A percentile compares a stretch with the other conserved stretches of the same genome.
These are phyloP conservation scores for Quercus tomentella DNA, from an alignment of 331 rosid genomes.

Conservation along the genomic window DNA sequence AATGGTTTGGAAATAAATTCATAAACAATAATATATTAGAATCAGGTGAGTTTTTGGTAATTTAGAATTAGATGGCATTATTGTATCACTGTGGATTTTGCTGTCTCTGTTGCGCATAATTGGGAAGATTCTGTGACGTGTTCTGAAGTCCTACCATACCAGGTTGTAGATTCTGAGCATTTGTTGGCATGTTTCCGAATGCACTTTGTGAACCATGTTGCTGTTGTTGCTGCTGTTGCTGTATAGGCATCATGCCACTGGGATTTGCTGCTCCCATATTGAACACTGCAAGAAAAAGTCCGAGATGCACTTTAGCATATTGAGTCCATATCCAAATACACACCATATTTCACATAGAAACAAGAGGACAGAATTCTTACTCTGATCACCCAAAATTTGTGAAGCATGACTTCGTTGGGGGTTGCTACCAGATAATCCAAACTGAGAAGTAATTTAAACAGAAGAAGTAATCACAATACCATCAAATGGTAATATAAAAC, in stretches of 20 bases:
- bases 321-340: not conserved
- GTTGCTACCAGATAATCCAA: slow-evolving; percentile 69
- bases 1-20: slow-evolving; percentile 3
- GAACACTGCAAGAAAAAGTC: slow-evolving; percentile 58
- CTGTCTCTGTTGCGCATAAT: slow-evolving; percentile 85
- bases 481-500: not conserved
- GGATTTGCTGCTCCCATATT: slow-evolving; percentile 79
- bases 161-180: slow-evolving; percentile 79
- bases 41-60: not conserved
- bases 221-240: slow-evolving; percentile 41
- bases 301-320: slow-evolving; percentile 15
- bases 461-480: slow-evolving; percentile 8
- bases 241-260: slow-evolving; percentile 70
- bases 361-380: slow-evolving; percentile 43
- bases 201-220: slow-evolving; percentile 67
- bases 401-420: slow-evolving; percentile 78
- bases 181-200: slow-evolving; percentile 64
- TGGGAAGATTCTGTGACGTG: slow-evolving; percentile 70
- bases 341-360: slow-evolving; percentile 6
- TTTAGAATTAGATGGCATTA: not conserved
- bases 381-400: slow-evolving; percentile 81
- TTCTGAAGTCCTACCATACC: slow-evolving; percentile 72
- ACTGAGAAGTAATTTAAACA: slow-evolving; percentile 37
- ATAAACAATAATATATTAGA: not conserved
- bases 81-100: slow-evolving; percentile 55